phyloP scores from a whole-genome alignment of 352 stramenopile genomes.

The Blastocystis sp. region DNA sequence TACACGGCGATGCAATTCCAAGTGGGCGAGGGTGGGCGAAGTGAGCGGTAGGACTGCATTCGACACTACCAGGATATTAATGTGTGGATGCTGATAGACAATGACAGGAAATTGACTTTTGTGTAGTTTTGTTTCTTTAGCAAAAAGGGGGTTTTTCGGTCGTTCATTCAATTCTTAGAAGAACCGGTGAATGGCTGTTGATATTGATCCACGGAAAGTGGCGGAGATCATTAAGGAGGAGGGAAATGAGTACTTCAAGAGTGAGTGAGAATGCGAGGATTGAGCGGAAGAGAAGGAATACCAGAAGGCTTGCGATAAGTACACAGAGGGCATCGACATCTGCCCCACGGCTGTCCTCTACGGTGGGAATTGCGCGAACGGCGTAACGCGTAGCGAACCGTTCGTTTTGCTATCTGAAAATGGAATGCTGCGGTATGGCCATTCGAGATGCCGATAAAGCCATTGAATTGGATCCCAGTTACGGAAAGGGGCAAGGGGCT shows the following conservation, averaged over 20 bases:
- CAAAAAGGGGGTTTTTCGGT: neutral
- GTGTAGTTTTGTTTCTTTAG: conserved; percentile 71
- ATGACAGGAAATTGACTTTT: conserved; percentile 80
- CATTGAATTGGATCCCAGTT: conserved; percentile 87
- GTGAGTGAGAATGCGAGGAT: neutral
- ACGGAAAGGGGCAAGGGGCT: conserved; percentile 83
- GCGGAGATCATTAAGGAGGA: neutral
- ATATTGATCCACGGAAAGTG: neutral
- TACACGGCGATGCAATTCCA: conserved; percentile 19
- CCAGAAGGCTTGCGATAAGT: conserved; percentile 80
- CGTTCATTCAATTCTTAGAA: too few relatives aligned
- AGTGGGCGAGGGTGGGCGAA: neutral
- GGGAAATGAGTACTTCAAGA: conserved; percentile 13
- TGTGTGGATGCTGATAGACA: conserved; percentile 79
- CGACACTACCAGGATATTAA: conserved; percentile 74
- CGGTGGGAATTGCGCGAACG: neutral
- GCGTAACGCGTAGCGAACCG: conserved; percentile 78
- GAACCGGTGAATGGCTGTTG: neutral
- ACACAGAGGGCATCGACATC: conserved; percentile 84
- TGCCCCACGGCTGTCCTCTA: conserved; percentile 86
- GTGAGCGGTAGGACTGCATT: conserved; percentile 14
- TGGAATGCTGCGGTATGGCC: conserved; percentile 94
- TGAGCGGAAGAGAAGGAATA: conserved; percentile 78
- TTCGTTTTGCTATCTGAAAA: conserved; percentile 92
- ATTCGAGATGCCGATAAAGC: conserved; percentile 91